Conservation (phyloP, 345 rosid species). For the Eucalyptus polyanthemos region DNA sequence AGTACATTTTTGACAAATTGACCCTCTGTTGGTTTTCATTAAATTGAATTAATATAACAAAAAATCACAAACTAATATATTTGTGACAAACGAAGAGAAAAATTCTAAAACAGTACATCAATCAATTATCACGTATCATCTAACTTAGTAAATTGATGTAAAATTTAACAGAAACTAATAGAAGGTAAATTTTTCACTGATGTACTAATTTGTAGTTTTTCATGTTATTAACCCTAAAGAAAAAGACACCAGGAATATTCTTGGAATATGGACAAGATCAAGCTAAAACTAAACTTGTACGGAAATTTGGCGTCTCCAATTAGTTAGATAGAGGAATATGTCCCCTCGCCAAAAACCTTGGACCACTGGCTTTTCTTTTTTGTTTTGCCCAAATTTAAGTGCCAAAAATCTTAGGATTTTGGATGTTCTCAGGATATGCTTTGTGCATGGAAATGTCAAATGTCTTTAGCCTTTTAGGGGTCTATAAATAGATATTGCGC, state of each 20-base stretch:
- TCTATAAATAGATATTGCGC: not conserved
- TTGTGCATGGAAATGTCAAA: not conserved
- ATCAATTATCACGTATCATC: fast-evolving
- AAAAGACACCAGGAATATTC: not conserved
- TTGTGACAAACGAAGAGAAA: fast-evolving
- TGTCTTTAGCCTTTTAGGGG: not conserved
- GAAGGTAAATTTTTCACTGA: fast-evolving
- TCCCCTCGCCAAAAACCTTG: not conserved
- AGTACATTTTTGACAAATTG: no score
- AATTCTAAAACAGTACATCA: fast-evolving
- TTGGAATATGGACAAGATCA: not conserved
- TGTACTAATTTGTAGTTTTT: no score
- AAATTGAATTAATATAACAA: no score
- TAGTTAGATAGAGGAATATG: not conserved
- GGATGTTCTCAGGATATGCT: not conserved
- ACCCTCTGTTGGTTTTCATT: not conserved
- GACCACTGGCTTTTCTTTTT: not conserved
- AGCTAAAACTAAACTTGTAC: not conserved
- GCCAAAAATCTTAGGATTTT: not conserved
- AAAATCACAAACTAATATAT: no score
- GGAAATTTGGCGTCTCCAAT: not conserved
- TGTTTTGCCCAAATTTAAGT: not conserved
- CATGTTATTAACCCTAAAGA: not conserved
- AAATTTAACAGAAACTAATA: no score
- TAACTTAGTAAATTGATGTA: no score